phyloP scores from a whole-genome alignment of 192 early-diverging fungal species.

The Entomortierella beljakovae region DNA sequence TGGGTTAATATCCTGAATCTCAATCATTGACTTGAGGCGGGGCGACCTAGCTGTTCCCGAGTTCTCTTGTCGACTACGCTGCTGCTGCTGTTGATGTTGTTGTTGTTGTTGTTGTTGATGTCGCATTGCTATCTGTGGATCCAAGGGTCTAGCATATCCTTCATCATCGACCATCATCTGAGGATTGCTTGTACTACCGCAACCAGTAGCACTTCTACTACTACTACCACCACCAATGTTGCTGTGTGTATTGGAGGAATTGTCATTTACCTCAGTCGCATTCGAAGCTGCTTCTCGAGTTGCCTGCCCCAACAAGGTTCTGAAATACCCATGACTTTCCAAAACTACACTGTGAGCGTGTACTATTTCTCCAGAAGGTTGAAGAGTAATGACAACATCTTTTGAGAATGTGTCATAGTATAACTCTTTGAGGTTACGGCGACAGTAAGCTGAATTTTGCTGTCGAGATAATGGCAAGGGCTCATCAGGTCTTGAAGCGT shows the following conservation, averaged over 20 bases:
- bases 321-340: conserved; percentile 31
- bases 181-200: neutral
- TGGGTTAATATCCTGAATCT: conserved; percentile 4
- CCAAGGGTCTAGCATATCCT: conserved; percentile 38
- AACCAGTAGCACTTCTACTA: neutral
- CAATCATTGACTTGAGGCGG: conserved; percentile 3
- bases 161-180: conserved; percentile 29
- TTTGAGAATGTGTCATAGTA: conserved; percentile 35
- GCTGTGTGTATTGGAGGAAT: neutral
- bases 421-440: conserved; percentile 49
- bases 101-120: conserved; percentile 12
- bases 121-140: neutral
- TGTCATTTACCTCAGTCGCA: neutral
- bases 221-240: neutral
- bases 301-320: conserved; percentile 1
- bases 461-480: conserved; percentile 24
- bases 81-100: conserved; percentile 1
- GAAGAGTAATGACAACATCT: conserved; percentile 33
- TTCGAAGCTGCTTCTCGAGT: neutral
- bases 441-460: conserved; percentile 46
- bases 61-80: neutral
- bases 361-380: conserved; percentile 18
- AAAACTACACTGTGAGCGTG: conserved; percentile 45
- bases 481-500: conserved; percentile 10
- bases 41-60: neutral